Conservation (phyloP, 352 stramenopile species). For the Phytophthora hybrid region DNA sequence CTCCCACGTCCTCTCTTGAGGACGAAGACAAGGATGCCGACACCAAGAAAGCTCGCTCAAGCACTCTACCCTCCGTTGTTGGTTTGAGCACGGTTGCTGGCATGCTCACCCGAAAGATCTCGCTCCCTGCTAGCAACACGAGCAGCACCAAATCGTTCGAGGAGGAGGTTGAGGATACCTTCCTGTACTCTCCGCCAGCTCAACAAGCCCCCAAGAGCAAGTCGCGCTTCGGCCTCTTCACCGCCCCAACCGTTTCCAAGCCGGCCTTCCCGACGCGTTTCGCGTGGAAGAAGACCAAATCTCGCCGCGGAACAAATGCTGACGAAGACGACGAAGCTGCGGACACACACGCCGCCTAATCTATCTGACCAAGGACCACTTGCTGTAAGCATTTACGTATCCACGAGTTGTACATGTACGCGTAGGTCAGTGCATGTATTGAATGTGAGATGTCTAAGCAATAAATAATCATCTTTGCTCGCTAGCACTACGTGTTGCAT, state of each 20-base stretch:
- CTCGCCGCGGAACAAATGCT: conserved; percentile 31
- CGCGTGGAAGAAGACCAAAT: conserved; percentile 57
- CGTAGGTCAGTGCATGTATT: conserved; percentile 27
- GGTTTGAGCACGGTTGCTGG: conserved; percentile 40
- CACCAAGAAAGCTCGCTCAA: conserved; percentile 38
- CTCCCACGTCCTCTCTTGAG: conserved; percentile 37
- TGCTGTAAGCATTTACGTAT: conserved; percentile 35
- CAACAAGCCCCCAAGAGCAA: conserved; percentile 48
- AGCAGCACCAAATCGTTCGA: conserved; percentile 41
- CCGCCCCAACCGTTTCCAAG: conserved; percentile 44
- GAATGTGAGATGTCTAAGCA: background rate
- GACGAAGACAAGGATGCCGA: conserved; percentile 38
- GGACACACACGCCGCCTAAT: conserved; percentile 32
- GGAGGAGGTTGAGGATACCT: conserved; percentile 45
- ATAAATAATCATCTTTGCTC: conserved; percentile 32
- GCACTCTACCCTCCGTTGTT: conserved; percentile 32
- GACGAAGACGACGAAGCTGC: conserved; percentile 18
- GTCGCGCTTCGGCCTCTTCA: conserved; percentile 58
- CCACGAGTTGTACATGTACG: background rate
- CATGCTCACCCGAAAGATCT: conserved; percentile 44
- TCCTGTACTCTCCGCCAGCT: conserved; percentile 42
- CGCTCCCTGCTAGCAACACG: conserved; percentile 33
- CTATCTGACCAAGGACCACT: conserved; percentile 7
- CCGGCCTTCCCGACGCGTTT: conserved; percentile 58
- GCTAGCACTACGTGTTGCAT: conserved; percentile 9